phyloP scores from a whole-genome alignment of 352 stramenopile genomes.

The Pythium phragmiticola region DNA sequence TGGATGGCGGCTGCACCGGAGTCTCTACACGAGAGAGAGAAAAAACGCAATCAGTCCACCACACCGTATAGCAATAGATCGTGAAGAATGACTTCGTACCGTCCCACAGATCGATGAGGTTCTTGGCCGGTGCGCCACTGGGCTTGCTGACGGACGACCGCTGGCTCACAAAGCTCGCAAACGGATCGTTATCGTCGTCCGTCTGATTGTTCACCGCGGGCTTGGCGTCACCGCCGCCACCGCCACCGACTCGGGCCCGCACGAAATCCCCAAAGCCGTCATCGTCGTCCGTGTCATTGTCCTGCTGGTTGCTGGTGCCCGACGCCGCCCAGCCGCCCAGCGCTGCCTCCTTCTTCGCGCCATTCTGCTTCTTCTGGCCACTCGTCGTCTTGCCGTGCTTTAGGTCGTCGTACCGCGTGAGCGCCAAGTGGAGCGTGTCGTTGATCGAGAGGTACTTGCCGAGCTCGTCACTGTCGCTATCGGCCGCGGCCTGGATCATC shows the following conservation, averaged over 20 bases:
- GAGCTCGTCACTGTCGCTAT: constrained; percentile 54
- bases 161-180: constrained; percentile 61
- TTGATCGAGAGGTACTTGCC: constrained; percentile 72
- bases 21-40: constrained; percentile 20
- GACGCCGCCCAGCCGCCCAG: constrained; percentile 10
- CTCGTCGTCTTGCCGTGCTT: constrained; percentile 18
- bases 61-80: background rate
- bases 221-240: constrained; percentile 28
- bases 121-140: constrained; percentile 32
- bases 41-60: background rate
- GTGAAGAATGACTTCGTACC: constrained; percentile 25
- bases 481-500: constrained; percentile 60
- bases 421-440: constrained; percentile 54
- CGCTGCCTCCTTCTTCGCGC: constrained; percentile 20
- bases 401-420: constrained; percentile 60
- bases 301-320: constrained; percentile 28
- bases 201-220: constrained; percentile 29
- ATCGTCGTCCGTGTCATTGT: constrained; percentile 43
- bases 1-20: background rate
- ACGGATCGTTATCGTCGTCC: constrained; percentile 55
- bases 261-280: constrained; percentile 66
- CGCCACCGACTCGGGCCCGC: constrained; percentile 33
- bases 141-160: constrained; percentile 28
- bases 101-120: constrained; percentile 71
- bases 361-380: constrained; percentile 8